phyloP scores from a whole-genome alignment of 164 flowering plant species.

The Paratinospora sagittata region DNA sequence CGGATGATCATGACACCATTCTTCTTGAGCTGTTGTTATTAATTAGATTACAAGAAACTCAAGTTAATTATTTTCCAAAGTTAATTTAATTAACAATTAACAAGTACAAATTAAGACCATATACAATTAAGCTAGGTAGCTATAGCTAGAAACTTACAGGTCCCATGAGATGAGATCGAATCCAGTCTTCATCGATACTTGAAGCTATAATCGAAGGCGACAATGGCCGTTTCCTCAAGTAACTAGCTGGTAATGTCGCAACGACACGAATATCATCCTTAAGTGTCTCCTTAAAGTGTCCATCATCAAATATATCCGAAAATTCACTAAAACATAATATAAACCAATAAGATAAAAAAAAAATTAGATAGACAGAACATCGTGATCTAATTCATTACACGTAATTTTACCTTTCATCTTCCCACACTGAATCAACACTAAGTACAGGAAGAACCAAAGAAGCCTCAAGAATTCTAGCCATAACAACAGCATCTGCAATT shows the following conservation, averaged over 20 bases:
- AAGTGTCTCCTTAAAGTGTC: slow-evolving; percentile 31
- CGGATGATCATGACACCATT: slow-evolving; percentile 14
- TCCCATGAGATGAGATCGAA: slow-evolving; percentile 19
- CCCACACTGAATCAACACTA: slow-evolving; percentile 23
- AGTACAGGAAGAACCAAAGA: slow-evolving; percentile 21
- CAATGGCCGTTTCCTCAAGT: slow-evolving; percentile 15
- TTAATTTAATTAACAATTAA: no score
- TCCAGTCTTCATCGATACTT: slow-evolving; percentile 26
- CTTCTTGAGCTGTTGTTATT: slow-evolving; percentile 18
- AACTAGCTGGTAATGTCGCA: slow-evolving; percentile 27
- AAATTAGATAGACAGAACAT: no score
- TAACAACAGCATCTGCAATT: slow-evolving; percentile 24
- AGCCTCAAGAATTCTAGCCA: slow-evolving; percentile 25
- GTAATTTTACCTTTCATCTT: slow-evolving; percentile 28
- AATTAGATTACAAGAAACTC: not conserved
- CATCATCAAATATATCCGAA: slow-evolving; percentile 35
- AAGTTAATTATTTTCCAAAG: no score
- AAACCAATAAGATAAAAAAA: not conserved
- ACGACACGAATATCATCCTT: slow-evolving; percentile 28
- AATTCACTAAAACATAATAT: slow-evolving; percentile 26
- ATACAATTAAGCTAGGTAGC: no score
- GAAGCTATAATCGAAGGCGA: slow-evolving; percentile 5
- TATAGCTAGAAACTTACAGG: slow-evolving; percentile 17
- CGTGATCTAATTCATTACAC: no score
- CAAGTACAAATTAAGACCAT: no score